These are phyloP conservation scores for Globisporangium ultimum DNA, from an alignment of 352 stramenopile genomes.

Conservation along the genomic window DNA sequence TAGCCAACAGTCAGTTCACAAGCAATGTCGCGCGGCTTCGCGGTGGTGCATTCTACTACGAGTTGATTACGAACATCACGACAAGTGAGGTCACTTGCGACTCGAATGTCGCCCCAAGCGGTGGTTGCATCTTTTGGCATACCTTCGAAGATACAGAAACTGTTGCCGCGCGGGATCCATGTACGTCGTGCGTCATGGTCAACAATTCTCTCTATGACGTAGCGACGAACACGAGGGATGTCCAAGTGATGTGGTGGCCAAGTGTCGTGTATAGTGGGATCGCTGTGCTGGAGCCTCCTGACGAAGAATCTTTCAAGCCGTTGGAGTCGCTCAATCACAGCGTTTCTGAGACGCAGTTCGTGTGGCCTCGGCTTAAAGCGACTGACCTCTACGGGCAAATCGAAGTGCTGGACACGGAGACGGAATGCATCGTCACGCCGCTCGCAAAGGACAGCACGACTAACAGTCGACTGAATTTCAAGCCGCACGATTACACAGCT, in stretches of 20 bases:
- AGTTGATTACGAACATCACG: slow-evolving; percentile 19
- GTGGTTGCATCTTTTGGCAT: slow-evolving; percentile 66
- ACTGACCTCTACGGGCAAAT: slow-evolving; percentile 61
- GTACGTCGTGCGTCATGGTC: slow-evolving; percentile 27
- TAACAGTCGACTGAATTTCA: slow-evolving; percentile 24
- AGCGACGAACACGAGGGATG: slow-evolving; percentile 55
- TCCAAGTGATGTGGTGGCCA: slow-evolving; percentile 61
- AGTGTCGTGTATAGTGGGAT: slow-evolving; percentile 38
- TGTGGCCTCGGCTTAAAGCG: slow-evolving; percentile 59
- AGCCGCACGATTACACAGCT: slow-evolving; percentile 21
- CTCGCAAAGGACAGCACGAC: not conserved
- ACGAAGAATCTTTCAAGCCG: slow-evolving; percentile 46
- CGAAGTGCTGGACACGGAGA: slow-evolving; percentile 53
- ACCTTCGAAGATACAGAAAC: slow-evolving; percentile 18
- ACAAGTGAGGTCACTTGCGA: slow-evolving; percentile 26
- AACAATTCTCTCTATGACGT: slow-evolving; percentile 53
- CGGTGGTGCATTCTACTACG: slow-evolving; percentile 51
- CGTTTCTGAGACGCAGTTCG: slow-evolving; percentile 16
- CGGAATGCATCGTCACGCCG: slow-evolving; percentile 27
- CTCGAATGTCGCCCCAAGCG: slow-evolving; percentile 42
- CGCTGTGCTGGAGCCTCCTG: slow-evolving; percentile 28
- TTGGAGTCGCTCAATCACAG: slow-evolving; percentile 26
- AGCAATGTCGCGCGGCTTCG: slow-evolving; percentile 32
- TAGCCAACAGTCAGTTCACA: slow-evolving; percentile 22
- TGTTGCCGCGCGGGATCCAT: slow-evolving; percentile 25